Evolutionary conservation across 805 yeast genomes (phyloP).

Genomic region (Saccharomycopsis amapae): DNA sequence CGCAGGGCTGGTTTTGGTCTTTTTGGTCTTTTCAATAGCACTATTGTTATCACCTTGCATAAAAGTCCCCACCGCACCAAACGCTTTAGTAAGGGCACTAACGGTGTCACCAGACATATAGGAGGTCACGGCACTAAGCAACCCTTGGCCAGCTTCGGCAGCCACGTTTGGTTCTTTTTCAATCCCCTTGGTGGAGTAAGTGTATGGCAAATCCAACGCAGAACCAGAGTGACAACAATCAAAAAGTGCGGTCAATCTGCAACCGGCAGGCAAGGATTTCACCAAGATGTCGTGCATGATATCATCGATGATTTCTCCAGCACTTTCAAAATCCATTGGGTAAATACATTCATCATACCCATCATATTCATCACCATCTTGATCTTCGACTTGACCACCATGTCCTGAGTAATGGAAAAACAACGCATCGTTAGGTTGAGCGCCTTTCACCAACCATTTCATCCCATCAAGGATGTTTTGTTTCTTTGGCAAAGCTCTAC

Average conservation of each 20-base stretch:
- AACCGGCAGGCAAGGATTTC: slow-evolving; percentile 54
- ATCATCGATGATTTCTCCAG: slow-evolving; percentile 64
- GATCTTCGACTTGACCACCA: slow-evolving; percentile 59
- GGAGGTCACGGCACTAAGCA: slow-evolving; percentile 44
- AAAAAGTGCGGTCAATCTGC: slow-evolving; percentile 60
- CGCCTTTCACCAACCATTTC: slow-evolving; percentile 66
- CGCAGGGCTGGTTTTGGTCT: slow-evolving; percentile 53
- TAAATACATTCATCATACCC: slow-evolving; percentile 57
- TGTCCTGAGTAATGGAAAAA: slow-evolving; percentile 74
- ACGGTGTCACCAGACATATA: slow-evolving; percentile 46
- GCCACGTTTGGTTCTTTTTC: slow-evolving; percentile 63
- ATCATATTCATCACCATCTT: slow-evolving; percentile 55
- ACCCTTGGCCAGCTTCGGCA: slow-evolving; percentile 59
- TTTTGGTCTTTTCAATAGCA: slow-evolving; percentile 31
- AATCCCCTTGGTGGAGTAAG: slow-evolving; percentile 66
- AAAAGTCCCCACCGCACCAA: slow-evolving; percentile 17
- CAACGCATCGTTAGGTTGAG: slow-evolving; percentile 58
- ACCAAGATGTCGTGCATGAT: slow-evolving; percentile 56
- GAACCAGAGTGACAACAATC: slow-evolving; percentile 78
- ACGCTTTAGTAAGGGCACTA: slow-evolving; percentile 23
- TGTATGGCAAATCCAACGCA: slow-evolving; percentile 60
- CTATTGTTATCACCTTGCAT: slow-evolving; percentile 14
- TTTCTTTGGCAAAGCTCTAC: slow-evolving; percentile 43
- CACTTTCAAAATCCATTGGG: slow-evolving; percentile 53
- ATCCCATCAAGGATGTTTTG: slow-evolving; percentile 62